Evolutionary conservation across 768 basidiomycete genomes (phyloP).

Genomic region (Lentinula sp.): DNA sequence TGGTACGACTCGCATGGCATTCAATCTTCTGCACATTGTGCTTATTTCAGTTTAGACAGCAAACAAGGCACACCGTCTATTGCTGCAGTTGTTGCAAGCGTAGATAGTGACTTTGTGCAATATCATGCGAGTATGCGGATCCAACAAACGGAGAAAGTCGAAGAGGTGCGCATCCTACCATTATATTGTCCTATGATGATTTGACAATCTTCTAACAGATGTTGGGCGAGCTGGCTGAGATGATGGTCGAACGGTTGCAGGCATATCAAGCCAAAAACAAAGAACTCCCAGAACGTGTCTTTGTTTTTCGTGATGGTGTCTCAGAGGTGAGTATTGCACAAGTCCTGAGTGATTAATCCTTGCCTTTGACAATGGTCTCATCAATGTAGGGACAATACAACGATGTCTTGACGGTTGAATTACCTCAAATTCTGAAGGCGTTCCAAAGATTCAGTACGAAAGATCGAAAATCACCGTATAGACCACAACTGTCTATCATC

Average conservation of each 20-base stretch:
- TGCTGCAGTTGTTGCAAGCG: conserved; percentile 76
- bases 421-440: conserved; percentile 54
- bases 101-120: conserved; percentile 64
- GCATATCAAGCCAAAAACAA: conserved; percentile 51
- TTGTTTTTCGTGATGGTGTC: conserved; percentile 78
- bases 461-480: conserved; percentile 39
- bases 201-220: conserved; percentile 41
- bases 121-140: conserved; percentile 71
- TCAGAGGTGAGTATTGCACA: conserved; percentile 50
- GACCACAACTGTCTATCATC: conserved; percentile 61
- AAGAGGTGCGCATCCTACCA: conserved; percentile 24
- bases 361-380: background rate
- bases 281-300: conserved; percentile 57
- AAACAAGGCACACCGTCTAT: conserved; percentile 72
- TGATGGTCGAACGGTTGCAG: conserved; percentile 67
- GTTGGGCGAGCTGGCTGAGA: conserved; percentile 55
- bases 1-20: background rate
- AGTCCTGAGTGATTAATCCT: background rate
- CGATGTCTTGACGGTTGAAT: conserved; percentile 50
- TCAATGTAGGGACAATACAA: conserved; percentile 66
- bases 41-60: conserved; percentile 43
- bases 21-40: background rate
- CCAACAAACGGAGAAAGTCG: conserved; percentile 44
- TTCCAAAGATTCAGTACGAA: conserved; percentile 46
- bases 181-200: background rate